Evolutionary conservation across 495 filamentous ascomycete species (phyloP), one percentile per base, ranked within the genome.

Genomic region (Symbiotaphrina buchneri): DNA sequence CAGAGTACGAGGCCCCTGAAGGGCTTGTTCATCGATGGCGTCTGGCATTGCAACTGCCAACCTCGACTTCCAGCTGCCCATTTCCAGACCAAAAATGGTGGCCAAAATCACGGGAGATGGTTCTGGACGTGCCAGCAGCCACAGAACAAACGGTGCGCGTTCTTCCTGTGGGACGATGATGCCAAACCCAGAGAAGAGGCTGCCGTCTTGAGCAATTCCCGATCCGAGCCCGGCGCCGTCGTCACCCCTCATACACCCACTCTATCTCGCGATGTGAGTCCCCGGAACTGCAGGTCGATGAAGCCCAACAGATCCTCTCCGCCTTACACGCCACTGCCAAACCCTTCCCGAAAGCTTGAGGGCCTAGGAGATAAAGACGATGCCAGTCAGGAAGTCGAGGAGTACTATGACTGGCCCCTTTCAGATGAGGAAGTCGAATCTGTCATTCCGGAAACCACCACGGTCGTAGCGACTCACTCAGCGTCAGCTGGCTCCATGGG

Each of bases 111-210:
- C 32, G 70, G 71, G n/a, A 45, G 61, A 37, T 63, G 54, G 44
- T 79, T 82, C 47, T 80, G 73, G 42, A 67, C 56, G 5, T 82
- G 76, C 44, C 63, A 63, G 34, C 59, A 63, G 37, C 43, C 51
- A 5, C 51, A 56, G 18, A 40, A 49, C 1, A 40, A 40, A 15
- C 51, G 54, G 22, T 84, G 77, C 47, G 52, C 55, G 10, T 82
- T 82, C 56, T 84, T 80, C 44, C 49, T 81, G 2, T 83, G 69
- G 65, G 55, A 59, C 18, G 62, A 68, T 18, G 61, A 67, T n/a
- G 75, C 74, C 0, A 48, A 59, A 21, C 36, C 35, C 13, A 58
- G 69, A 10, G 70, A 77, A 41, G 54, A 57, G 39, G 40, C 43
- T 8, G 49, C 53, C 5, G 42, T 70, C 2, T 39, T 62, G 15